phyloP scores from a whole-genome alignment of 441 rosid species.

The Aquilaria agallochum region DNA sequence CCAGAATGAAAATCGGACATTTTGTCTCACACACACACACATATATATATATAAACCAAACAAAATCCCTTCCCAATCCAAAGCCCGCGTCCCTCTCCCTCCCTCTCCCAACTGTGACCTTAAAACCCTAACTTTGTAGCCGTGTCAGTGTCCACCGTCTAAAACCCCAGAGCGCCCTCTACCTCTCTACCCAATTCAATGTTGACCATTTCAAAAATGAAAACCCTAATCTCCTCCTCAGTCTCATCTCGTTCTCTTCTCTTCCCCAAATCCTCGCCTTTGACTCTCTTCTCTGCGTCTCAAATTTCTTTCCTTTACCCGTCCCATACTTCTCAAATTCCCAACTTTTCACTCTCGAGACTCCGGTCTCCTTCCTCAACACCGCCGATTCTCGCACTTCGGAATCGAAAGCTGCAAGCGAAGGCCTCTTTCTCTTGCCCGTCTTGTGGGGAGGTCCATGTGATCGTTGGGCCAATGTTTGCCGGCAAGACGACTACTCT shows the following conservation, averaged over 20 bases:
- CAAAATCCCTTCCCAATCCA: not conserved
- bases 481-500: constrained; percentile 71
- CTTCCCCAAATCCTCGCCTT: constrained; percentile 18
- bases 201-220: constrained; percentile 36
- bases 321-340: constrained; percentile 6
- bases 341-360: constrained; percentile 14
- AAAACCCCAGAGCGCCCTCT: constrained; percentile 14
- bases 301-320: constrained; percentile 15
- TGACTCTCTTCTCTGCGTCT: constrained; percentile 20
- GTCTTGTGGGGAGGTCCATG: constrained; percentile 62
- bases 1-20: too few relatives aligned
- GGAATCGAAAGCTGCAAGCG: constrained; percentile 21
- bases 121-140: constrained; percentile 18
- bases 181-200: constrained; percentile 7
- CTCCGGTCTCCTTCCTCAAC: constrained; percentile 13
- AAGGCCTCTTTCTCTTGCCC: constrained; percentile 25
- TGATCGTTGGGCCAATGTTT: constrained; percentile 71
- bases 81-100: not conserved
- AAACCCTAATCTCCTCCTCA: constrained; percentile 27
- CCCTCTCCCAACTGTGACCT: not conserved
- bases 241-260: constrained; percentile 23
- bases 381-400: constrained; percentile 16
- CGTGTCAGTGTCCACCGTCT: constrained; percentile 5
- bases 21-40: too few relatives aligned
- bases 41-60: too few relatives aligned